Conservation (phyloP, 2,329 filamentous ascomycete genomes). For the Verticillium alfalfae region DNA sequence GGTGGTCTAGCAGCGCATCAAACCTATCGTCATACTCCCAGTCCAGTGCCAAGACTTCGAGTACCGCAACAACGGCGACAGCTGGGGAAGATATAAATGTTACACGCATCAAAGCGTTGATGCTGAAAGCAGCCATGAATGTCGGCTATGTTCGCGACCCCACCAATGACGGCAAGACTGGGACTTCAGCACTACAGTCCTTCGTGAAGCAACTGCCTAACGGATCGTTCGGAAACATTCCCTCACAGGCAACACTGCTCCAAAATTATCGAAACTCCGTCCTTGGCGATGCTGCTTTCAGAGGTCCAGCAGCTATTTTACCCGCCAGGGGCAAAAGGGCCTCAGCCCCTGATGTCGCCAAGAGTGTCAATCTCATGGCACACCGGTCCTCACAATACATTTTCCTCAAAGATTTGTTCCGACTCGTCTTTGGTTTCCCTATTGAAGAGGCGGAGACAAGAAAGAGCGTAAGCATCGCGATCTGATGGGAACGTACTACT, state of each 20-base stretch:
- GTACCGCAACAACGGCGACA: conserved; percentile 66
- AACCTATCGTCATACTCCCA: conserved; percentile 77
- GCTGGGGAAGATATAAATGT: conserved; percentile 71
- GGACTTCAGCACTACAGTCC: conserved; percentile 55
- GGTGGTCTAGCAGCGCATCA: conserved; percentile 79
- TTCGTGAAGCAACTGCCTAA: conserved; percentile 73
- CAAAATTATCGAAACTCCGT: conserved; percentile 79
- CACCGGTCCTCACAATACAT: conserved; percentile 64
- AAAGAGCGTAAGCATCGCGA: conserved; percentile 57
- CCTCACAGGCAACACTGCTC: conserved; percentile 66
- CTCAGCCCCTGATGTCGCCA: conserved; percentile 69
- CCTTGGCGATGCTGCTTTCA: conserved; percentile 64
- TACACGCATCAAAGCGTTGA: conserved; percentile 69
- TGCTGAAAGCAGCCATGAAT: conserved; percentile 82
- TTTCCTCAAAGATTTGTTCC: conserved; percentile 78
- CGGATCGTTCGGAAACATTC: conserved; percentile 70
- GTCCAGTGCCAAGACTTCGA: conserved; percentile 58
- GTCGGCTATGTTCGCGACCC: conserved; percentile 67
- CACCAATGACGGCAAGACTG: conserved; percentile 34
- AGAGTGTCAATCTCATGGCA: conserved; percentile 72
- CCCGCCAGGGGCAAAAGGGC: conserved; percentile 54
- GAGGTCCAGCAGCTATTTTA: conserved; percentile 41
- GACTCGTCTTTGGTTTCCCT: conserved; percentile 77
- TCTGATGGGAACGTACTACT: conserved; percentile 25
- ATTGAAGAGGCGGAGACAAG: conserved; percentile 69